Evolutionary conservation across 1,284 basidiomycete genomes (phyloP), one percentile per base, ranked within the genome.

Genomic region (Austroboletus niveus): DNA sequence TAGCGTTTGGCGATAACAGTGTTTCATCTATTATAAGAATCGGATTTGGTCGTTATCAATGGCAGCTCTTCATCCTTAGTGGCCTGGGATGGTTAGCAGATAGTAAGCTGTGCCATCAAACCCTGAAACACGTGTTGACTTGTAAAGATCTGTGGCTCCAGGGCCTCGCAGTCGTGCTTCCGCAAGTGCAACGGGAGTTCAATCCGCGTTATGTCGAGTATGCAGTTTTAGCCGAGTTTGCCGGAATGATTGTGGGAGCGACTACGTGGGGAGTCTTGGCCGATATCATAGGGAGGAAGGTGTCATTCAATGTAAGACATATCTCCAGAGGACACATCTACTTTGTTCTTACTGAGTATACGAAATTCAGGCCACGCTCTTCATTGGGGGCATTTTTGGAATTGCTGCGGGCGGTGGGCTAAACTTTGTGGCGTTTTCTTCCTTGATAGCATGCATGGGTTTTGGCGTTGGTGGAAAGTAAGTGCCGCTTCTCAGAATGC

Each of bases 11-110:
- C 22, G 42, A 36, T 44, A 31, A 32, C 36, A 38, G 8, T 41
- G 38, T 31, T 30, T 52, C 35, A 60, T 32, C n/a, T 27, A 17
- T 20, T 42, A 36, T 2, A 47, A 79, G 77, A 53, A 79, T 85
- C 51, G 82, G 84, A 20, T 84, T 82, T 53, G 83, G 84, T 14
- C 71, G 72, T 47, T 85, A 83, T 66, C 83, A 85, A 60, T 69
- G 72, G 55, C 78, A 83, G 65, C 72, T 85, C 34, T 83, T 84
- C 58, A 54, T 76, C 47, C 69, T 84, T 8, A 75, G 79, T 38
- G 84, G 83, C 36, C 65, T 78, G 24, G 79, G 79, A 47, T 79
- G 77, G 78, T 61, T 75, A 48, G 75, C 78, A 57, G 80, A 79
- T 63, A 73, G 78, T 81, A 31, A 65, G 76, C 11, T 63, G 35